Percentiles rank a stretch among this genome's conserved stretches.
Evolutionary conservation across 768 basidiomycete genomes (phyloP).

Genomic region (Calvatia gigantea): DNA sequence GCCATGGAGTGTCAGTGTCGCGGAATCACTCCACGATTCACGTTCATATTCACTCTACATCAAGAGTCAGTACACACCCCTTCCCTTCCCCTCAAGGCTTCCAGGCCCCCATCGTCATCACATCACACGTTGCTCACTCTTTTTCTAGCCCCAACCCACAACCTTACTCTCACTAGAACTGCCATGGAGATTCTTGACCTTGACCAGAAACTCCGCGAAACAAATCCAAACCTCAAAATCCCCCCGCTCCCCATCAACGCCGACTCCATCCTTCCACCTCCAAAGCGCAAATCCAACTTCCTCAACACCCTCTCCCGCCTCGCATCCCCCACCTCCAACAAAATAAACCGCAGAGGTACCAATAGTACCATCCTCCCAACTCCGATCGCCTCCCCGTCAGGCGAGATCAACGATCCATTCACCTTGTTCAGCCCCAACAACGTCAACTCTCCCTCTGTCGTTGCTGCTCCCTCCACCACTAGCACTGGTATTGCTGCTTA

Average conservation of each 20-base stretch:
- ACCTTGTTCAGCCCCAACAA: conserved; percentile 32
- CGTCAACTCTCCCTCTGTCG: conserved; percentile 23
- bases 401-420: conserved; percentile 65
- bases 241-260: conserved; percentile 63
- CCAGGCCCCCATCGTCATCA: conserved; percentile 3
- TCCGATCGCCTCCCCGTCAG: conserved; percentile 47
- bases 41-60: conserved; percentile 80
- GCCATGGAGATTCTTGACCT: conserved; percentile 76
- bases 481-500: conserved; percentile 74
- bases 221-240: conserved; percentile 51
- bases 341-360: conserved; percentile 37
- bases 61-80: conserved; percentile 81
- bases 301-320: conserved; percentile 83
- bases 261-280: conserved; percentile 46
- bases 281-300: conserved; percentile 81
- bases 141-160: conserved; percentile 76
- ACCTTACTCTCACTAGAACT: conserved; percentile 81
- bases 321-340: conserved; percentile 65
- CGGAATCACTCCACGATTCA: conserved; percentile 75
- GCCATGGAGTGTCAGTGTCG: conserved; percentile 86
- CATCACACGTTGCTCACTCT: conserved; percentile 20
- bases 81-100: conserved; percentile 17
- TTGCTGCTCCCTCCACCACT: conserved; percentile 38
- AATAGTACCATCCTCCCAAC: conserved; percentile 36
- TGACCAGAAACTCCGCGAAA: conserved; percentile 74